Evolutionary conservation across 495 filamentous ascomycete species (phyloP), one percentile per base, ranked within the genome.

Genomic region (Rhypophila decipiens): DNA sequence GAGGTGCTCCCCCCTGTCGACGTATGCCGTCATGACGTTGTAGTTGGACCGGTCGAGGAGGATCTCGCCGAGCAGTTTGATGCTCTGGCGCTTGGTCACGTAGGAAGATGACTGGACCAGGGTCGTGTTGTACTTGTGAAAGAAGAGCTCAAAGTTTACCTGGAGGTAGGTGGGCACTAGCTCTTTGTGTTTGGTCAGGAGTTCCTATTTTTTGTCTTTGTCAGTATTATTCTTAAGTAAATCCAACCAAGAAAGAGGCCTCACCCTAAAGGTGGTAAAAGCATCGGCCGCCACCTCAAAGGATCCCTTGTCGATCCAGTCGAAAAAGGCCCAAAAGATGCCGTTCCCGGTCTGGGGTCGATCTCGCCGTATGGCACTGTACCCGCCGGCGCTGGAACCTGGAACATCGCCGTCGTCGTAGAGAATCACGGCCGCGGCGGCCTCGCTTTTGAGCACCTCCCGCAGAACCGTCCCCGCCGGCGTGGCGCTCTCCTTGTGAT

Each of bases 281-380:
- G 94, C 90, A 71, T 97, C 94, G 24, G 94, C 90, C 57, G 89
- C 90, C 48, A 97, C 86, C 70, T 99, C 94, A 63, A 99, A 99
- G 15, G 84, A 88, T 50, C 88, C 84, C 58, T 85, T 83, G 62
- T 97, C 88, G 47, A 99, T 95, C 87, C 90, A 99, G 39, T 87
- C 78, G 59, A 99, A 99, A 67, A 97, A 97, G n/a, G 75, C 79
- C 94, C 94, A 99, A 61, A 99, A 96, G 2, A 96, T 78, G 0
- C 90, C 90, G 12, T 78, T 73, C 15, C 89, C 89, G 10, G 71
- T 80, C 52, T 88, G 84, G 23, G 73, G 78, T 11, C 75, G 63
- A 21, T 82, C 79, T 18, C 79, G 75, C 52, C 89, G 80, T 46
- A 94, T 79, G 1, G 77, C 82, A 2, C 69, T 77, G 5, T 90